A percentile compares a stretch with the other conserved stretches of the same genome.
Conservation (phyloP, 2,329 filamentous ascomycete genomes). For the Aspergillus sergii region DNA sequence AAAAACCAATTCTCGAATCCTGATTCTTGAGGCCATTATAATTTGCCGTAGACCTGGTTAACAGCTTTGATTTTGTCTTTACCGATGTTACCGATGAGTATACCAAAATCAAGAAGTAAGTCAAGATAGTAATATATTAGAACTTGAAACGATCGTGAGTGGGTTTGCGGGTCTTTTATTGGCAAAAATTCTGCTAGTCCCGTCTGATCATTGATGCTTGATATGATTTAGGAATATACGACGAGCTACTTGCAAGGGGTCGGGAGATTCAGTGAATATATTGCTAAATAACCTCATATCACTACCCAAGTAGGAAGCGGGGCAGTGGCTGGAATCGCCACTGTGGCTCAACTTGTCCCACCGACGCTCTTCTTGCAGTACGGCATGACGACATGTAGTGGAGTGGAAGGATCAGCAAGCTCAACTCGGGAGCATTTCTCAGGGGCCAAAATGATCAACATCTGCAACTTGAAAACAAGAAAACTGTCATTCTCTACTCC, state of each 20-base stretch:
- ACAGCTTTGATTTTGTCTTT: neutral
- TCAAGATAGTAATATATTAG: neutral
- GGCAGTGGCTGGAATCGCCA: neutral
- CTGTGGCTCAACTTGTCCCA: no score
- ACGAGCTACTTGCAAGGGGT: neutral
- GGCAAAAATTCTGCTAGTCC: neutral
- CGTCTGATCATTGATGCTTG: neutral
- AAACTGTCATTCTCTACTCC: neutral
- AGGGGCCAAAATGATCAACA: neutral
- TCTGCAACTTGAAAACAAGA: neutral
- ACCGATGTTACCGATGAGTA: neutral
- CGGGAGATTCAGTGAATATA: neutral
- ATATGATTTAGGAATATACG: neutral
- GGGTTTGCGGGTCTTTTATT: neutral
- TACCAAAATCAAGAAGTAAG: neutral
- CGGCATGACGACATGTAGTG: neutral
- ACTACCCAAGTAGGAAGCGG: neutral
- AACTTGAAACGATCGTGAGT: neutral
- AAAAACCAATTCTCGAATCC: no score
- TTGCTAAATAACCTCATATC: neutral
- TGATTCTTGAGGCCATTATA: no score
- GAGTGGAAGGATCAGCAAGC: neutral
- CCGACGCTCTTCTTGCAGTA: neutral
- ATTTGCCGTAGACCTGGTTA: neutral
- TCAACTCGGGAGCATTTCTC: neutral